Evolutionary conservation across 208 protist species (phyloP), one percentile per base, ranked within the genome.

Genomic region (Wallacemonas sp.): DNA sequence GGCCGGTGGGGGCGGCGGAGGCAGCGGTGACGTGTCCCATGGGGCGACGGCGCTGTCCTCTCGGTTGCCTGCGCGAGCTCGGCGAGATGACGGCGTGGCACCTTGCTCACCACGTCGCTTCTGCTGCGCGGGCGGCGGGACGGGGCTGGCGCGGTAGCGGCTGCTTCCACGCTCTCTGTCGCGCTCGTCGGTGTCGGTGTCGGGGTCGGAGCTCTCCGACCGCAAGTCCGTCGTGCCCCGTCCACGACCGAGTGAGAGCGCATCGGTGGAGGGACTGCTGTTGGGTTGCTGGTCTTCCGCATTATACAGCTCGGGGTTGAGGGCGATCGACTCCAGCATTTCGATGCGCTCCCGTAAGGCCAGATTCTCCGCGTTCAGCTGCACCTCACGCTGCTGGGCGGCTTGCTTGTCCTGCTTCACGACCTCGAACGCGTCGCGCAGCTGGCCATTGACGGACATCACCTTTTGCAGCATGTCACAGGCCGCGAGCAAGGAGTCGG

Each of bases 291-390:
- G n/a, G 54, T n/a, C n/a, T n/a, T 64, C 14, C 10, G 16, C n/a
- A 3, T 7, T 49, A 41, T 45, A 62, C 22, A 70, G 76, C 72
- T 8, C 77, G 76, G n/a, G 69, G 28, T 90, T 72, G 22, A 97
- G 77, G 1, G 84, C 92, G 63, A 97, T 95, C 10, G 74, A 82
- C 65, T 97, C 89, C 18, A 97, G 72, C 72, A 92, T 78, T 59
- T 93, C 72, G 33, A 97, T 87, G 5, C 92, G 79, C 61, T 97
- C 92, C 4, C 87, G 86, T 26, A 96, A 67, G 12, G 79, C 73
- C 2, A 93, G 45, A 64, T 97, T 97, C 67, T 97, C 91, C 0
- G 81, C 86, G 69, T 95, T 94, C 2, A 97, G 73, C 57, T 91
- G 65, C 41, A 79, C 75, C 57, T 95, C 81, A n/a, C 87, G 78